Percentiles rank a stretch among this genome's conserved stretches.
Evolutionary conservation across 371 early-diverging fungal genomes (phyloP).

Genomic region (Mucor saturninus): DNA sequence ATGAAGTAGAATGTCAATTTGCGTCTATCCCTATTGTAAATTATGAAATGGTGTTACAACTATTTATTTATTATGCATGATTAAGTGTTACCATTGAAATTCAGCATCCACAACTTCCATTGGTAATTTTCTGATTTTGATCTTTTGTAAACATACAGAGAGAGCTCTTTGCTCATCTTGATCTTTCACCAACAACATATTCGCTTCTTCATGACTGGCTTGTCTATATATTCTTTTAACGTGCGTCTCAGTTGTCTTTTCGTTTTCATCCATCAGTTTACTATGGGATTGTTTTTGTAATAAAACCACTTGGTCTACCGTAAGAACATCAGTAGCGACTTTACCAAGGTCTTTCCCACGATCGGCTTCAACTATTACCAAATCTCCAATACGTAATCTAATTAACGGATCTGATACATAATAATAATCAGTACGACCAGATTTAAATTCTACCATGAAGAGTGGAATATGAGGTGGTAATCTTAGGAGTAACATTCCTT

Average conservation of each 20-base stretch:
- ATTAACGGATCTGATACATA: slow-evolving; percentile 60
- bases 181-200: slow-evolving; percentile 72
- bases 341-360: slow-evolving; percentile 95
- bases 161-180: slow-evolving; percentile 91
- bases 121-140: slow-evolving; percentile 81
- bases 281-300: slow-evolving; percentile 8
- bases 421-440: slow-evolving; percentile 87
- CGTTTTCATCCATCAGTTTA: slow-evolving; percentile 13
- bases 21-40: slow-evolving; percentile 70
- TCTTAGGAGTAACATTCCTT: slow-evolving; percentile 55
- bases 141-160: slow-evolving; percentile 86
- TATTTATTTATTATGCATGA: neutral
- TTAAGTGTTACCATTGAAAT: slow-evolving; percentile 80
- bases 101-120: slow-evolving; percentile 98
- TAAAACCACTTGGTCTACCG: slow-evolving; percentile 18
- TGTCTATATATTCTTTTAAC: slow-evolving; percentile 88
- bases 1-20: slow-evolving; percentile 94
- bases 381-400: slow-evolving; percentile 60
- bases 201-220: slow-evolving; percentile 79
- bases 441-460: slow-evolving; percentile 90
- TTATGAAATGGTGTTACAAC: neutral
- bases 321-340: slow-evolving; percentile 27
- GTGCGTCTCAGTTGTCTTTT: slow-evolving; percentile 43
- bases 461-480: slow-evolving; percentile 62
- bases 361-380: slow-evolving; percentile 96